Percentiles rank a stretch among this genome's conserved stretches.
Conservation (phyloP, 1,139 yeast genomes). For the Pneumocystis wakefieldiae region DNA sequence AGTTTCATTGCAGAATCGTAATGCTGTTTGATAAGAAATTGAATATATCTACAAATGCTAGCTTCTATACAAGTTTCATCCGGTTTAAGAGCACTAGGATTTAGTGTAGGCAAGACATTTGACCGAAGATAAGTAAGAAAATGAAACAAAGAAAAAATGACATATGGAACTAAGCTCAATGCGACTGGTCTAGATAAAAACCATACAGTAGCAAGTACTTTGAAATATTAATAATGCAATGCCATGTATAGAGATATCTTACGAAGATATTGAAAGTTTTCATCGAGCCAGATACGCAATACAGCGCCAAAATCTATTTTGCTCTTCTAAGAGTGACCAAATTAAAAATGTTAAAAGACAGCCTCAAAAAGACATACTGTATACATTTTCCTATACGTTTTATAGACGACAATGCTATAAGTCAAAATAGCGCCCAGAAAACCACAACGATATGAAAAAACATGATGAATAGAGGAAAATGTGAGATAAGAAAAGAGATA, state of each 20-base stretch:
- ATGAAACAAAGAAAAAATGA: constrained; percentile 59
- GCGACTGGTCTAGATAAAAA: constrained; percentile 38
- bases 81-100: constrained; percentile 24
- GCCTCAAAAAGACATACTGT: neutral
- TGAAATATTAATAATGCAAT: neutral
- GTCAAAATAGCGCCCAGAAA: constrained; percentile 55
- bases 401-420: constrained; percentile 63
- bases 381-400: constrained; percentile 23
- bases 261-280: constrained; percentile 48
- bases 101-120: constrained; percentile 51
- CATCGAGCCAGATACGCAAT: constrained; percentile 37
- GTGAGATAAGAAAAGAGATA: constrained; percentile 35
- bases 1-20: constrained; percentile 10
- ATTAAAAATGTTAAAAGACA: neutral
- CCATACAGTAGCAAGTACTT: constrained; percentile 41
- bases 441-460: constrained; percentile 44
- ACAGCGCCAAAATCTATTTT: constrained; percentile 19
- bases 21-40: constrained; percentile 8
- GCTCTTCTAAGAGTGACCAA: neutral
- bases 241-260: neutral
- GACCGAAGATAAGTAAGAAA: constrained; percentile 50
- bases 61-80: neutral
- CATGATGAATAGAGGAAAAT: constrained; percentile 25
- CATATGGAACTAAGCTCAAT: constrained; percentile 49
- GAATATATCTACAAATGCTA: constrained; percentile 3